phyloP scores from a whole-genome alignment of 805 yeast genomes.

The Isabelozyma rhagii region DNA sequence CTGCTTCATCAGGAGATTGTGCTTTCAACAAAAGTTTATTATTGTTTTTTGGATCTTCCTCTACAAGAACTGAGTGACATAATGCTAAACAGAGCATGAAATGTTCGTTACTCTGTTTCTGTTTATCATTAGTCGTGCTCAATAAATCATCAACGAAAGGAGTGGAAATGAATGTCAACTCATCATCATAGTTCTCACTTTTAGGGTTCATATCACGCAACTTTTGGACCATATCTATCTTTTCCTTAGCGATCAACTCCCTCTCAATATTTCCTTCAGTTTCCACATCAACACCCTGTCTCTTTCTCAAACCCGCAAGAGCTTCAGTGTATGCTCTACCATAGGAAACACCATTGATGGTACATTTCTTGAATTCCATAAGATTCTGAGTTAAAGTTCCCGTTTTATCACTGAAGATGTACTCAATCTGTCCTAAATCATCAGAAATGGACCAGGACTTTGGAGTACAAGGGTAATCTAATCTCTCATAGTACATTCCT shows the following conservation, averaged over 20 bases:
- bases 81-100: slow-evolving; percentile 74
- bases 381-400: slow-evolving; percentile 82
- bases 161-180: slow-evolving; percentile 66
- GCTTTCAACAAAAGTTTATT: slow-evolving; percentile 60
- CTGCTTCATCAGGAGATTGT: slow-evolving; percentile 86
- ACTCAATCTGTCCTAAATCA: slow-evolving; percentile 83
- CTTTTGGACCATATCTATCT: slow-evolving; percentile 50
- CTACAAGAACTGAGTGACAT: slow-evolving; percentile 77
- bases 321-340: slow-evolving; percentile 86
- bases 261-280: slow-evolving; percentile 53
- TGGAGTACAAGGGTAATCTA: slow-evolving; percentile 82
- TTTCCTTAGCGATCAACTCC: slow-evolving; percentile 55
- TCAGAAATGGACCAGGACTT: slow-evolving; percentile 84
- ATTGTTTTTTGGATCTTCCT: slow-evolving; percentile 59
- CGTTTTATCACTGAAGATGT: slow-evolving; percentile 80
- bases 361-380: slow-evolving; percentile 82
- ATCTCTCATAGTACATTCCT: slow-evolving; percentile 60
- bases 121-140: slow-evolving; percentile 50
- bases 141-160: slow-evolving; percentile 63
- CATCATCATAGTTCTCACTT: slow-evolving; percentile 48
- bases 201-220: slow-evolving; percentile 13
- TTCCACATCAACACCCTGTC: slow-evolving; percentile 75
- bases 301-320: slow-evolving; percentile 69
- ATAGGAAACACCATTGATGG: slow-evolving; percentile 68
- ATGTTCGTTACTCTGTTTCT: slow-evolving; percentile 61